Evolutionary conservation across 2,329 filamentous ascomycete species (phyloP), one percentile per base, ranked within the genome.

Genomic region (Aspergillus tanneri): DNA sequence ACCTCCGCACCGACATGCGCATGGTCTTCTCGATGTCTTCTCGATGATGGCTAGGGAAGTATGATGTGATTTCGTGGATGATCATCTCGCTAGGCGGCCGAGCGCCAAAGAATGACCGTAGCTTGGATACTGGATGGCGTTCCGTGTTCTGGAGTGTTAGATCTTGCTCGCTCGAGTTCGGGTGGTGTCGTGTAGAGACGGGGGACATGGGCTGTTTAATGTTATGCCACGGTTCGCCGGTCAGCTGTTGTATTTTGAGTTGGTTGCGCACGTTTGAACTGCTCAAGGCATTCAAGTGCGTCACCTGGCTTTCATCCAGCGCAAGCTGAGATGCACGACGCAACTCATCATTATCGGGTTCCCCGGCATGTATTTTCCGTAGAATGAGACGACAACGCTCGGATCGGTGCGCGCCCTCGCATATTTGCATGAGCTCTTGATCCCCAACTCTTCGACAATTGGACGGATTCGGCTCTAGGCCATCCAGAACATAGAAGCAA

Each of bases 11-110:
- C 0, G 92, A 96, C 71, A 96, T 82, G 40, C 93, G 87, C 54
- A 96, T 91, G 0, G 93, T 97, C 59, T 90, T 87, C 69, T 97
- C 93, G 65, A 99, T 96, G 60, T 95, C 90, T 66, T 96, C 91
- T 47, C 89, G 85, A 41, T 91, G 85, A 62, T 97, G 92, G 63
- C 95, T 90, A 0, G 93, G 93, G 78, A 99, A 99, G 76, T 97
- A 99, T 0, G 91, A 95, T 1, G 90, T 93, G 50, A 99, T 77
- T 66, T 99, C 93, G 18, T 93, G 95, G 21, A 92, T 92, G 65
- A 99, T 99, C 66, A 99, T 82, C 74, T 99, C 93, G 73, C 92
- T 97, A 1, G 93, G 93, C 14, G 93, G 93, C 59, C 93, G 81
- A 55, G 93, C 85, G 25, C 92, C 92, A 61, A 95, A 93, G 71